Evolutionary conservation across 2,329 filamentous ascomycete genomes (phyloP).

Genomic region (Fusarium sp.): DNA sequence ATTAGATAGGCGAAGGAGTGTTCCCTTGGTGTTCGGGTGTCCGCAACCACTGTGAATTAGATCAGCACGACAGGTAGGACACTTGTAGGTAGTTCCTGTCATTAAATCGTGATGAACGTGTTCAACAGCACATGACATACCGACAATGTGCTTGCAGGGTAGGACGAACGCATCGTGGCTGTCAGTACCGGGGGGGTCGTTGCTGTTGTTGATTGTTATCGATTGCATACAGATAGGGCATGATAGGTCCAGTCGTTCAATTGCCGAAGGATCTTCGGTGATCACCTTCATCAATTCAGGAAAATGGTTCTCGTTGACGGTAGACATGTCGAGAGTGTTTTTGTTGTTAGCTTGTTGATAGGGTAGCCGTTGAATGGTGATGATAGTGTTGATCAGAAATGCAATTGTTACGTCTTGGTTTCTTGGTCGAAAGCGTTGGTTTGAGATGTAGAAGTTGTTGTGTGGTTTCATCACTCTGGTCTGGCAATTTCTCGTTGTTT

Average conservation of each 20-base stretch:
- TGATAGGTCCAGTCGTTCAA: background rate
- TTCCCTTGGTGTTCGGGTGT: background rate
- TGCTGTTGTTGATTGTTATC: background rate
- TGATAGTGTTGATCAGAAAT: background rate
- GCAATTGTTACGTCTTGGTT: no score
- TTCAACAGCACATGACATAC: background rate
- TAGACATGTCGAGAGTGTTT: slow-evolving; percentile 3
- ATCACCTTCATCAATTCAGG: slow-evolving; percentile 3
- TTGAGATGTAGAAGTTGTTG: no score
- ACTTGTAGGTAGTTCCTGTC: background rate
- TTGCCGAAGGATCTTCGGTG: background rate
- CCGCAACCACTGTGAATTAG: background rate
- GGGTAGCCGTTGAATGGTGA: background rate
- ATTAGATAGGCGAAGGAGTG: background rate
- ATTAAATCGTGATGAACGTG: rapidly evolving
- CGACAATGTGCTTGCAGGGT: slow-evolving; percentile 26
- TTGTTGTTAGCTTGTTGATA: background rate
- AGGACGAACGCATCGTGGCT: slow-evolving; percentile 1
- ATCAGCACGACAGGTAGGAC: slow-evolving; percentile 7
- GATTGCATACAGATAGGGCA: slow-evolving; percentile 17
- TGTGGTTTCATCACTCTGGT: no score
- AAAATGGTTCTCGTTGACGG: slow-evolving; percentile 4
- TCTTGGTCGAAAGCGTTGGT: no score
- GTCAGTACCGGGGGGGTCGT: background rate
- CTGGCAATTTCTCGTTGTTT: no score